These are phyloP conservation scores for Lentinula novae-zelandiae DNA, from an alignment of 1,284 basidiomycete genomes.

Conservation along the genomic window DNA sequence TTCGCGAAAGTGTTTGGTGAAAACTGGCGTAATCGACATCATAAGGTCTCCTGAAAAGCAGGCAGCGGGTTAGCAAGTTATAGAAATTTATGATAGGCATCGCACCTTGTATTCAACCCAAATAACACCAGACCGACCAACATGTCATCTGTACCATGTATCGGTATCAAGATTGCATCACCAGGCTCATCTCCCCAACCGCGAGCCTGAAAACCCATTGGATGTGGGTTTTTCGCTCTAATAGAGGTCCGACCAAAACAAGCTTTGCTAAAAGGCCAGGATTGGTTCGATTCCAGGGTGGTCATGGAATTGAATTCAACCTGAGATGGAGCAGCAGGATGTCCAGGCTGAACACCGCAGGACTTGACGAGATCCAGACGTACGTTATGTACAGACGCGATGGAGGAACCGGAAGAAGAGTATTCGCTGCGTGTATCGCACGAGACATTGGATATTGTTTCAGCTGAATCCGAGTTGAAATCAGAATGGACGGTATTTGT, in stretches of 20 bases:
- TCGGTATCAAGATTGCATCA: conserved; percentile 22
- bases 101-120: conserved; percentile 22
- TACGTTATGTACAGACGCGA: not conserved
- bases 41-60: conserved; percentile 10
- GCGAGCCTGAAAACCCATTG: conserved; percentile 2
- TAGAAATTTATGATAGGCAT: not conserved
- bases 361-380: conserved; percentile 1
- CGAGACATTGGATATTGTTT: not conserved
- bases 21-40: conserved; percentile 20
- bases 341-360: conserved; percentile 7
- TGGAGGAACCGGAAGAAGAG: not conserved
- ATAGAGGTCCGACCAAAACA: not conserved
- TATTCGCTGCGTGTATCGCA: not conserved
- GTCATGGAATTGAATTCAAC: not conserved
- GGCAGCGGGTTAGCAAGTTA: not conserved
- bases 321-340: not conserved
- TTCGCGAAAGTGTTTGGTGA: conserved; percentile 17
- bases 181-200: conserved; percentile 22
- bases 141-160: conserved; percentile 15
- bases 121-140: conserved; percentile 19
- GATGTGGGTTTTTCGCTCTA: conserved; percentile 4
- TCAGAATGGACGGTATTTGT: not conserved
- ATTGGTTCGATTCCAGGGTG: not conserved
- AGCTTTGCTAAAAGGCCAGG: conserved; percentile 3
- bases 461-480: not conserved